phyloP scores from a whole-genome alignment of 345 rosid species.

The Turnera subulata region DNA sequence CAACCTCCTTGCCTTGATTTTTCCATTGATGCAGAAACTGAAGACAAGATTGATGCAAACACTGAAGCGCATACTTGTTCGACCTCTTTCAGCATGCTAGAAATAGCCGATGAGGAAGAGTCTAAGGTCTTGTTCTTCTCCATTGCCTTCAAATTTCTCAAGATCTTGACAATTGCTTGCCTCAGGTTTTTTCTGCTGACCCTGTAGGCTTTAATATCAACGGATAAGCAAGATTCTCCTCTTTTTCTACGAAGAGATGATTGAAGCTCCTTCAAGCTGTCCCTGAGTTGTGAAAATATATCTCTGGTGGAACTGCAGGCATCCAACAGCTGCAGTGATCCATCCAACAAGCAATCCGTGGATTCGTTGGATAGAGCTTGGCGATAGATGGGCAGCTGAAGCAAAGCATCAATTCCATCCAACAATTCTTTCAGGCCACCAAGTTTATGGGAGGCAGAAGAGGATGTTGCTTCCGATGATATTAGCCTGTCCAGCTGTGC shows the following conservation, averaged over 20 bases:
- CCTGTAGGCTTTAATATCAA: background rate
- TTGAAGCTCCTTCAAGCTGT: background rate
- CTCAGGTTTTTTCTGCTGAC: background rate
- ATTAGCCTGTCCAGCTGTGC: conserved; percentile 23
- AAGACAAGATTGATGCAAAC: conserved; percentile 12
- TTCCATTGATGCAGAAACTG: conserved; percentile 2
- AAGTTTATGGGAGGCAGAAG: background rate
- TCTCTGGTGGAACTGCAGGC: background rate
- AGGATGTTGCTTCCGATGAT: conserved; percentile 9
- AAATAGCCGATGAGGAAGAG: background rate
- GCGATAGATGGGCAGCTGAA: background rate
- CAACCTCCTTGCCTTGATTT: conserved; percentile 11
- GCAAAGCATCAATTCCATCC: background rate
- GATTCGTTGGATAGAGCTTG: background rate
- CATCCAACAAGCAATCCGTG: background rate
- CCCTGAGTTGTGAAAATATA: background rate
- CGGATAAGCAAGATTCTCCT: background rate
- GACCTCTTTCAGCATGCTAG: conserved; percentile 1
- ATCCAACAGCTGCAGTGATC: conserved; percentile 1
- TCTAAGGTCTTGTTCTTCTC: background rate
- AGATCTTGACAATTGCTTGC: background rate
- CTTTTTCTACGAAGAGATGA: background rate
- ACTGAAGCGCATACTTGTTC: conserved; percentile 3
- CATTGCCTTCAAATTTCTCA: background rate
- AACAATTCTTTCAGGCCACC: background rate